Evolutionary conservation across 2,329 filamentous ascomycete genomes (phyloP), one percentile per base, ranked within the genome.

Genomic region (Aspergillus clavatus): DNA sequence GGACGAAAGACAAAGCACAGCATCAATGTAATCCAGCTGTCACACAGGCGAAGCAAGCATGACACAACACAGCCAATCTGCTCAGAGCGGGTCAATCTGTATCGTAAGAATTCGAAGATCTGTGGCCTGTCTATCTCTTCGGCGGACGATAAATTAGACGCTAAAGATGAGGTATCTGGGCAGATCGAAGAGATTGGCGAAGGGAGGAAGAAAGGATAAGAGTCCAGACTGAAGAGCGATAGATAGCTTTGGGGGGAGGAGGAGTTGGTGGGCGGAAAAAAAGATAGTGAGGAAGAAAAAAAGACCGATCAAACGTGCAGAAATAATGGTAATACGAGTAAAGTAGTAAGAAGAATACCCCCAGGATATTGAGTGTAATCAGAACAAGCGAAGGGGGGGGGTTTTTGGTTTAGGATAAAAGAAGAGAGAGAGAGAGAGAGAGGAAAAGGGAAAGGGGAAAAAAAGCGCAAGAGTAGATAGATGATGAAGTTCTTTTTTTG

Each of bases 11-110:
- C 64, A 57, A 63, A 59, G 58, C 57, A 61, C 58, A 49, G 60
- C 57, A 61, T 62, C 55, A 59, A 62, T 56, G 59, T 60, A 58
- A 55, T 60, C 52, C 59, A 62, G 59, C 56, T 62, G 63, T 67
- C 62, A 66, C 62, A 66, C 62, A 61, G 56, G 51, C 56, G 52
- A 53, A 50, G 58, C 56, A 58, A 63, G 61, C 61, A 62, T 63
- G 61, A 63, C 58, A 62, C 55, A 49, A 51, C 48, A 49, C 51
- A 41, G 39, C 43, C 45, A 50, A 40, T 50, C 48, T 43, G 40
- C 31, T 42, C 26, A 39, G 44, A 37, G 41, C 40, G 43, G 51
- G 45, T 50, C 43, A 43, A 47, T 48, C 45, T 50, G 46, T 42
- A 53, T 48, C 39, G 47, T 47, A 40, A 28, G 40, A 33, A 45